phyloP scores from a whole-genome alignment of 2,329 filamentous ascomycete species.

The Hymenoscyphus occultus region DNA sequence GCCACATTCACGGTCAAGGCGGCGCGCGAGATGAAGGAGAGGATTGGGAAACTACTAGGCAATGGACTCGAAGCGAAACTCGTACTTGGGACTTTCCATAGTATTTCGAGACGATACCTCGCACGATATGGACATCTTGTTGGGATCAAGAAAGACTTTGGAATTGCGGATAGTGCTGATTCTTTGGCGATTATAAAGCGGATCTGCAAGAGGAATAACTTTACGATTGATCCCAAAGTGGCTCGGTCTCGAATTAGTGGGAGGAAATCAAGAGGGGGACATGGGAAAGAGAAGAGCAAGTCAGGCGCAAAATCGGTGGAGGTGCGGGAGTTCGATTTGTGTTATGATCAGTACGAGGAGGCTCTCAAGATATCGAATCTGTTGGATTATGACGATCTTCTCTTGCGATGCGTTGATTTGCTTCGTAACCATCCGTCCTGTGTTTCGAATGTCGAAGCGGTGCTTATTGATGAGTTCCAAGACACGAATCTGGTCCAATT shows the following conservation, averaged over 20 bases:
- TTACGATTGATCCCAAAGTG: conserved; percentile 64
- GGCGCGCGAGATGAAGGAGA: conserved; percentile 86
- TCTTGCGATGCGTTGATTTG: conserved; percentile 79
- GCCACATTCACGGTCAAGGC: conserved; percentile 98
- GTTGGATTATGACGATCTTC: conserved; percentile 90
- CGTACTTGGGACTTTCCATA: conserved; percentile 91
- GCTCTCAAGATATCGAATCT: conserved; percentile 74
- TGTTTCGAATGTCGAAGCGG: conserved; percentile 84
- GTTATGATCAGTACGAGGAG: conserved; percentile 74
- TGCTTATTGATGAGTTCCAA: conserved; percentile 96
- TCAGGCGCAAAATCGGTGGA: conserved; percentile 42
- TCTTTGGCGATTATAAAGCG: conserved; percentile 75
- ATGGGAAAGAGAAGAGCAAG: conserved; percentile 40
- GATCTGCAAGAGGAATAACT: conserved; percentile 72
- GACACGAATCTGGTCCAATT: conserved; percentile 96
- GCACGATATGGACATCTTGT: conserved; percentile 81
- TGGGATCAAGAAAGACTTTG: conserved; percentile 78
- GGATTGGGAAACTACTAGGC: conserved; percentile 79
- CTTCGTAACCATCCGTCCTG: conserved; percentile 71
- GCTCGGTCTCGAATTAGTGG: conserved; percentile 77
- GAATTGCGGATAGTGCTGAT: conserved; percentile 84
- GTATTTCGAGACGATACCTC: conserved; percentile 82
- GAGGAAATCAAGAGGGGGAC: conserved; percentile 55
- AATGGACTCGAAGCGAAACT: conserved; percentile 71
- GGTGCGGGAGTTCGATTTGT: conserved; percentile 64